A percentile compares a stretch with the other conserved stretches of the same genome.
These are phyloP conservation scores for Tephrocybe sp. DNA, from an alignment of 768 basidiomycete species.

Conservation along the genomic window DNA sequence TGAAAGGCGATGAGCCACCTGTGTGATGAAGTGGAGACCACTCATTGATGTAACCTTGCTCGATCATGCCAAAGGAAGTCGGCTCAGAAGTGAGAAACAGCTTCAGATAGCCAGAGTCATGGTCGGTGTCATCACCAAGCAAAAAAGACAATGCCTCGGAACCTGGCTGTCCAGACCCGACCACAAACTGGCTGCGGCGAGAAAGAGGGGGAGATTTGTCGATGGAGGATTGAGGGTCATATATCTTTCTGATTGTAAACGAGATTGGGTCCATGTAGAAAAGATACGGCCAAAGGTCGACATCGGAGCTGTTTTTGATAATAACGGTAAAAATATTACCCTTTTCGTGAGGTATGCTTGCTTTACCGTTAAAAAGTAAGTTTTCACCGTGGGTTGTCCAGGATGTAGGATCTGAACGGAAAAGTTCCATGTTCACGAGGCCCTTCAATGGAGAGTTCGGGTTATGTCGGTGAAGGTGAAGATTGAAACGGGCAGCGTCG, in stretches of 20 bases:
- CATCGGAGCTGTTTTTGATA: conserved; percentile 48
- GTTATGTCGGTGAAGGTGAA: conserved; percentile 55
- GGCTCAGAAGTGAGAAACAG: conserved; percentile 55
- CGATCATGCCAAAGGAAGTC: conserved; percentile 47
- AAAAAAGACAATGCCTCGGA: conserved; percentile 49
- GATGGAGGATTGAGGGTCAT: conserved; percentile 43
- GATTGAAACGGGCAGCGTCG: conserved; percentile 59
- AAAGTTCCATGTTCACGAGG: conserved; percentile 54
- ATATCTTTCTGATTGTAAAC: conserved; percentile 54
- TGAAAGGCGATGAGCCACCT: background rate
- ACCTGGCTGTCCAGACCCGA: conserved; percentile 42
- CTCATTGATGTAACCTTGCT: conserved; percentile 19
- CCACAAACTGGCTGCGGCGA: conserved; percentile 35
- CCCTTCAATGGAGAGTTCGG: conserved; percentile 44
- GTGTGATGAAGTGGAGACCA: background rate
- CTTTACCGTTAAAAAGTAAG: conserved; percentile 46
- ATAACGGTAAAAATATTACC: conserved; percentile 46
- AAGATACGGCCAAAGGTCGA: conserved; percentile 63
- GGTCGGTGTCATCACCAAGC: conserved; percentile 32
- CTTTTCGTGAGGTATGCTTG: conserved; percentile 43
- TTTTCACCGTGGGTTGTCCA: conserved; percentile 46
- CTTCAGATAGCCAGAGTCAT: conserved; percentile 54
- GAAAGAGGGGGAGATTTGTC: conserved; percentile 40
- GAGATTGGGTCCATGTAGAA: conserved; percentile 60
- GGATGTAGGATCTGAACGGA: conserved; percentile 43